A percentile compares a stretch with the other conserved stretches of the same genome.
These are phyloP conservation scores for Neofusicoccum laricinum DNA, from an alignment of 2,329 filamentous ascomycete species.

Conservation along the genomic window DNA sequence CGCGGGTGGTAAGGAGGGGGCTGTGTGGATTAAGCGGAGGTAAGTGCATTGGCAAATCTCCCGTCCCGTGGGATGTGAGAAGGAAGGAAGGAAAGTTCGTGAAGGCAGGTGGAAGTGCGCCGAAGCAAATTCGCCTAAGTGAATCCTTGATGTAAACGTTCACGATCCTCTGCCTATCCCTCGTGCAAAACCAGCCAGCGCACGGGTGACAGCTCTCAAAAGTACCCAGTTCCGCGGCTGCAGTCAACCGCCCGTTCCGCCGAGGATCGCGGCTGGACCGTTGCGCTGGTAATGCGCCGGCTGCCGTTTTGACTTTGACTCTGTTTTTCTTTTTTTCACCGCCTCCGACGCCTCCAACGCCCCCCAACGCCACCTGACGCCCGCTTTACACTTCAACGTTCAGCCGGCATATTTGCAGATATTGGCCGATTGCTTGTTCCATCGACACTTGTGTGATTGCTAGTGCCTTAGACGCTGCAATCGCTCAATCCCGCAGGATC, in stretches of 20 bases:
- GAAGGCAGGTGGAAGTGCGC: neutral
- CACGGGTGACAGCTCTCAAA: no score
- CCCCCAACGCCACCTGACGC: neutral
- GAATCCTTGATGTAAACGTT: no score
- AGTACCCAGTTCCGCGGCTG: neutral
- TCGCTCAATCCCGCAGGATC: neutral
- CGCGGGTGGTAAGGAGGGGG: neutral
- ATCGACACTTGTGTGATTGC: neutral
- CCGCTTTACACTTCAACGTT: neutral
- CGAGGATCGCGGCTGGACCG: neutral
- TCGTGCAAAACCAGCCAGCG: no score
- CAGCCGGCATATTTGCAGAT: neutral
- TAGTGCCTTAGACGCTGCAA: neutral
- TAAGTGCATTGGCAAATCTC: neutral
- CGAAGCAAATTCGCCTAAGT: neutral
- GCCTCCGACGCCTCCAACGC: neutral
- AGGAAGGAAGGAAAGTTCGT: no score
- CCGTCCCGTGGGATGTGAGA: neutral
- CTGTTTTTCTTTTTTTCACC: neutral
- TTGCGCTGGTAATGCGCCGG: neutral
- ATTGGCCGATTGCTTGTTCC: neutral
- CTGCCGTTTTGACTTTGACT: neutral
- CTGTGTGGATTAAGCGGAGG: neutral
- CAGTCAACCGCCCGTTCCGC: neutral
- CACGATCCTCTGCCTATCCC: no score